Evolutionary conservation across 2,329 filamentous ascomycete genomes (phyloP), one percentile per base, ranked within the genome.

Genomic region (Huntiella savannae): DNA sequence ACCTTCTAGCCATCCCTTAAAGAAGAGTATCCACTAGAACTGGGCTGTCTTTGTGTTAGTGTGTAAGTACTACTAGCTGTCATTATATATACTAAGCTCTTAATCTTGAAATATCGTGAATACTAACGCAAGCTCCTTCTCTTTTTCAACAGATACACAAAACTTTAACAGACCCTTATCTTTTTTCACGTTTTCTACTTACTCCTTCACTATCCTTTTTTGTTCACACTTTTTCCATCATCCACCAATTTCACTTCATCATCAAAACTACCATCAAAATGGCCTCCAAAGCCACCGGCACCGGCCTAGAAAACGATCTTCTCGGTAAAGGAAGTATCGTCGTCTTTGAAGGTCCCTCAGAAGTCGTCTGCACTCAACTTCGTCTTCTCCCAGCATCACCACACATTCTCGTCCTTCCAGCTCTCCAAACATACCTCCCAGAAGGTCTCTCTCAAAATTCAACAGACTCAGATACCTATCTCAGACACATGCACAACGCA

Each of bases 331-430:
- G 73, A 40, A 70, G 65, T 54, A 58, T 79, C 45, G 64, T 79
- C 45, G 72, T 74, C 51, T 67, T 79, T 47, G 75, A 79, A 54
- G 75, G 75, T 4, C 63, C 71, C 32, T 54, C 59, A 17, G 68
- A 75, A 40, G 60, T 64, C 28, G 63, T 79, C 28, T 67, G 69
- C 17, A 76, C 71, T 3, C 75, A 79, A 53, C 59, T 79, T 35
- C 68, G 68, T 40, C 63, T 79, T 3, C 65, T 79, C 8, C 75
- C 75, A 6, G 65, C 64, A 3, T 78, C 73, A 1, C 59, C 69
- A 0, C 69, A 76, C 48, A 68, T 79, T 34, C 57, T 77, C 17
- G 64, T 77, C 33, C 60, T 79, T 1, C 73, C 75, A 0, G 58
- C 59, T 32, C 52, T 75, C n/a, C 59, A 68, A 49, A 60, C 62